Conservation (phyloP, 2,329 filamentous ascomycete species). For the Pyricularia grisea region DNA sequence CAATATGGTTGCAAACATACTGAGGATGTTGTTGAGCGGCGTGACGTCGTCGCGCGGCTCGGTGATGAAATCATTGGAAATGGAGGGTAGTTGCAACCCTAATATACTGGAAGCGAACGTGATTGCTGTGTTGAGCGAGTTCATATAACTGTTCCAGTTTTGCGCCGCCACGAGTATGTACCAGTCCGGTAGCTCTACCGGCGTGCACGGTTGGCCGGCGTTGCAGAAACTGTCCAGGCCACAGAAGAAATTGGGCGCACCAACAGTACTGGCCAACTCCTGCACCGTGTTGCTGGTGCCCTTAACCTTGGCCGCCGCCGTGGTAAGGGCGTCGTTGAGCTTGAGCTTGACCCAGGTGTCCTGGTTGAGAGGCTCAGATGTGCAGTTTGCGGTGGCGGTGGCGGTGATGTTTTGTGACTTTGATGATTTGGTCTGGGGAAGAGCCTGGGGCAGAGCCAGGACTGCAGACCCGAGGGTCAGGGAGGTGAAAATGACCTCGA, state of each 20-base stretch:
- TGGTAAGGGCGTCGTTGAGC: not conserved
- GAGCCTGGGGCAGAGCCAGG: no score
- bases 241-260: not conserved
- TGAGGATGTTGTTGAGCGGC: no score
- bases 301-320: not conserved
- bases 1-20: no score
- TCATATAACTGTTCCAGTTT: constrained; percentile 34
- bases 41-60: not conserved
- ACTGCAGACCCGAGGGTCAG: no score
- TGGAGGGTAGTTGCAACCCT: not conserved
- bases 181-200: not conserved
- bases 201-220: not conserved
- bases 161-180: not conserved
- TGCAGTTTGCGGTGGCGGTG: no score
- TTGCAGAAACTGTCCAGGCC: not conserved
- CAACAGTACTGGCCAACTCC: not conserved
- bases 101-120: constrained; percentile 14
- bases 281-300: not conserved
- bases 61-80: not conserved
- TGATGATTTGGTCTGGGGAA: no score
- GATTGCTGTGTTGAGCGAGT: constrained; percentile 44
- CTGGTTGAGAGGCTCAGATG: no score
- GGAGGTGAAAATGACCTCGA: no score
- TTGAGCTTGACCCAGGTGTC: not conserved
- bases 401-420: no score